Evolutionary conservation across 2,329 filamentous ascomycete species (phyloP), one percentile per base, ranked within the genome.

Genomic region (Tolypocladium guangdongense): DNA sequence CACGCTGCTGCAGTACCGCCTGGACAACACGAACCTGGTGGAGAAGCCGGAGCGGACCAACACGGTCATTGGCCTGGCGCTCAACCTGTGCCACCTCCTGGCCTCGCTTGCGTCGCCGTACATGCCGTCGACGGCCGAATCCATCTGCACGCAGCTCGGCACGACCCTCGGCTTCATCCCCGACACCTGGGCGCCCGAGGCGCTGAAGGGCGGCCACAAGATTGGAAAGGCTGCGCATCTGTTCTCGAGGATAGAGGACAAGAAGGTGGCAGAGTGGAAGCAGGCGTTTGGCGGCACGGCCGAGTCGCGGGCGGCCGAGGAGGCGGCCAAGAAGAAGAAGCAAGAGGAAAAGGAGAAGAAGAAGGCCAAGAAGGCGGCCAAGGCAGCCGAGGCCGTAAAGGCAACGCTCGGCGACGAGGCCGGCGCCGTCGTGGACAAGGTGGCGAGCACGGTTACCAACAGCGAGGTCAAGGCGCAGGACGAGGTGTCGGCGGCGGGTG

Each of bases 251-350:
- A 96, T 96, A 64, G 87, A 90, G 58, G 77, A 85, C 11, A 84
- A 88, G 68, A 92, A 91, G 74, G 83, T 87, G 48, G 82, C 86
- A 51, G 87, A 92, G 67, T 96, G 90, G 90, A 83, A 86, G 55
- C 81, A 86, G 57, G 78, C 81, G 60, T 96, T 85, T 60, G 83
- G 88, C 58, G 76, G 77, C n/a, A 75, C 74, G 3, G 75, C 74
- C 4, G 78, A 78, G 68, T 43, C 57, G 32, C 53, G 55, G 8
- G 75, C 74, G 4, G 75, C 74, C 2, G 78, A 78, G 66, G 77
- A 77, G 63, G 73, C 72, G 3, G 72, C 71, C 16, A 77, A 75
- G 65, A 70, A 74, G 59, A 71, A 70, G 57, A 75, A 78, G 60
- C 77, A 77, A 70, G 72, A 76, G 58, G 71, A 73, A 59, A 76